phyloP scores from a whole-genome alignment of 2,329 filamentous ascomycete genomes.

The Neopestalotiopsis rosae region DNA sequence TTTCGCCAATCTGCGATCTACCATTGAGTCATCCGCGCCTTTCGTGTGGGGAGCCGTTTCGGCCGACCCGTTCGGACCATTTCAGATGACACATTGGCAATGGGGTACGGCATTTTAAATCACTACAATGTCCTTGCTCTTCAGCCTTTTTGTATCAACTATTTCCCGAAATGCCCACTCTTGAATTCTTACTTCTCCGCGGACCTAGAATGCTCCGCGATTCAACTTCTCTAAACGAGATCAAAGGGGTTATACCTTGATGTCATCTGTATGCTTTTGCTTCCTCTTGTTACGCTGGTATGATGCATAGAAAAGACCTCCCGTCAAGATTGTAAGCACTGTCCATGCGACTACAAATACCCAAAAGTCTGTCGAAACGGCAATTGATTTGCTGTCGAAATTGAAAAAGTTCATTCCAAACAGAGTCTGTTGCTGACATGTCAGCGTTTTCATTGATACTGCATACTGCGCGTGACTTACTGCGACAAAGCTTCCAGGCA shows the following conservation, averaged over 20 bases:
- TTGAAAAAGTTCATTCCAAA: constrained; percentile 29
- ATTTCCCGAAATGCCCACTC: no score
- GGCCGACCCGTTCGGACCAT: neutral
- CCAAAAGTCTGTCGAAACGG: constrained; percentile 20
- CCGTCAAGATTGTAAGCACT: no score
- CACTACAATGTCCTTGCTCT: neutral
- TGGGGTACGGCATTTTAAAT: neutral
- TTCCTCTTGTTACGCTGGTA: no score
- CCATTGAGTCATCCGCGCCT: neutral
- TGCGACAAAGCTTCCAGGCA: constrained; percentile 32
- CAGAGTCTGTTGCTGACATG: constrained; percentile 5
- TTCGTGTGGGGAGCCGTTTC: neutral
- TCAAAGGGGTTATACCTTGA: no score
- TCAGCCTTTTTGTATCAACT: no score
- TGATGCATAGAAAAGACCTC: no score
- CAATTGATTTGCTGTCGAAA: constrained; percentile 14
- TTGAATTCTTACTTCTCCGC: no score
- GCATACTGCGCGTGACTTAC: constrained; percentile 12
- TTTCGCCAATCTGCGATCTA: neutral
- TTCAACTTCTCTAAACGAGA: no score
- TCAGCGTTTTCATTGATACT: neutral
- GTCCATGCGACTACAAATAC: constrained; percentile 21
- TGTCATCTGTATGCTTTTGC: no score
- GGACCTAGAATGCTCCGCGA: no score
- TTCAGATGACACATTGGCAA: neutral